Evolutionary conservation across 176 grass and related monocot genomes (phyloP), one percentile per base, ranked within the genome.

Genomic region (Aegilops longissima): DNA sequence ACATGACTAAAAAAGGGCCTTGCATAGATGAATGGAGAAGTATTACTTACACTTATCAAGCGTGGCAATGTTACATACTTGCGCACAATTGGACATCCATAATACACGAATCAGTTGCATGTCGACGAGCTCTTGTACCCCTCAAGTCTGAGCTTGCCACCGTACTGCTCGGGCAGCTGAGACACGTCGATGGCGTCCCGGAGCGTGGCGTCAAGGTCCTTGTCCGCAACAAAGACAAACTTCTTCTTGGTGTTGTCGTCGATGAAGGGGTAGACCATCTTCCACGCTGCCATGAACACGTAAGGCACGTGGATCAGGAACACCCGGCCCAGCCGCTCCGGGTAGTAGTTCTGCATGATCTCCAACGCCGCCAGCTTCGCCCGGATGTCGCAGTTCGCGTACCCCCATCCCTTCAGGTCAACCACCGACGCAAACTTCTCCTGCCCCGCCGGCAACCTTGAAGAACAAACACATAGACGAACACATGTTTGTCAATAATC

Each of bases 211-310:
- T 90, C 65, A 0, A 93, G 72, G 17, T 93, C 91, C 68, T 86
- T 90, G 70, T 96, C 91, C 0, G 90, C 23, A 0, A 96, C 94
- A 31, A 93, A 96, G 14, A 93, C 82, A 8, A 96, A 90, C 87
- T 97, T 97, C 63, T 93, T 93, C 82, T 87, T 95, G 35, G 95
- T 95, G 47, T 93, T 93, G 17, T 92, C 89, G 34, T 97, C 95
- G 38, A 97, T 97, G 77, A 97, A 93, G 1, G 91, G 95, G 85
- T 92, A 95, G 27, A 97, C 66, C 12, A 90, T 85, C 93, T 95
- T 95, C 95, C 95, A 97, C 0, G 89, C 93, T 4, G 88, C 90
- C 95, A 95, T 93, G 95, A 95, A 97, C 2, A 97, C 36, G 64
- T 87, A 87, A 6, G 95, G 93, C n/a, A 92, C 95, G 74, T 93